Base-by-base conservation (phyloP, 108 stramenopile genomes). In the Cyclotella atomus region DNA sequence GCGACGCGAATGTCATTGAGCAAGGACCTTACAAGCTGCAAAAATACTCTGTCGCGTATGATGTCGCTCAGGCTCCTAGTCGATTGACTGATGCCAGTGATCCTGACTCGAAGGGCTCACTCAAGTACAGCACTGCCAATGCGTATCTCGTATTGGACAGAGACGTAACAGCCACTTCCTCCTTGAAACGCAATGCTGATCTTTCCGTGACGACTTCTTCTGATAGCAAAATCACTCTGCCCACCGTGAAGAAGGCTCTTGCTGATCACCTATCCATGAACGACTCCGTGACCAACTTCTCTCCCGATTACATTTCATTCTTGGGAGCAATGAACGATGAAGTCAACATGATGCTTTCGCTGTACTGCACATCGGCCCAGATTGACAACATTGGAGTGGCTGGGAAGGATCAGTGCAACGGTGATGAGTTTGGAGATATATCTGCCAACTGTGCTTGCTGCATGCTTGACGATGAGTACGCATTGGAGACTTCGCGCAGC, bases 301-400 rank as follows among this genome's bases (percentile, higher is more conserved):
- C 83, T 47, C 83, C 83, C 17, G 71, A 71, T 60, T 84, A 79
- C 47, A 69, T 80, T 15, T 81, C 79, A 4, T 59, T 81, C 35
- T 32, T 84, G 27, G 79, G 79, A 35, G 62, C 61, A 44, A 52
- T 67, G 56, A 84, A 80, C 57, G 70, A 84, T 49, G 83, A 84
- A 62, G 60, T 81, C 32, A 76, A 75, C 47, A 59, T 84, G 66
- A 72, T 76, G 20, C 79, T 84, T 29, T 77, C 70, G 15, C 8
- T 84, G 43, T 12, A 66, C 23, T 84, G 83, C 57, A 84, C 79
- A 12, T 36, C 75, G 1, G 59, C 60, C 27, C 83, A 84, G 45
- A 84, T 84, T 72, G 71, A 73, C n/a, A 84, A 84, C 79, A 84
- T 84, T 54, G 78, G 69, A 23, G 68, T 35, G 28, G 59, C 69